These are phyloP conservation scores for Suillus hirtellus DNA, from an alignment of 768 basidiomycete genomes.

Conservation along the genomic window DNA sequence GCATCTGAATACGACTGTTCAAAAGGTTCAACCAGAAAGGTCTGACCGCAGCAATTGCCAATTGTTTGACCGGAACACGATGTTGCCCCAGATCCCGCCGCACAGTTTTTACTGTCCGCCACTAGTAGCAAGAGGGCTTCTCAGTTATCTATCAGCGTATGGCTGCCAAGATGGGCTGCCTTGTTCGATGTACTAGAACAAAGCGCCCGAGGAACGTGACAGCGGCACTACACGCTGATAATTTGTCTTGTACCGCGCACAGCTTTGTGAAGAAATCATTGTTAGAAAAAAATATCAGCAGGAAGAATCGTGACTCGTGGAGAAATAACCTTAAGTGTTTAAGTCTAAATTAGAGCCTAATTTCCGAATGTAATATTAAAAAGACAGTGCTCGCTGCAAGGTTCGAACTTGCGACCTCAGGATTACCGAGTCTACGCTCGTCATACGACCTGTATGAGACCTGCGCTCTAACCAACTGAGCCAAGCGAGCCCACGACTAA, in stretches of 20 bases:
- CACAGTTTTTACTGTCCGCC: no score
- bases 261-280: neutral
- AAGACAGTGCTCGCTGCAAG: slow-evolving; percentile 51
- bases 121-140: neutral
- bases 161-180: no score
- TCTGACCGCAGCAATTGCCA: no score
- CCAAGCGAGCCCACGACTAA: slow-evolving; percentile 39
- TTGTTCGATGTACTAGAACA: neutral
- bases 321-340: neutral
- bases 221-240: neutral
- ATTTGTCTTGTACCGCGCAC: neutral
- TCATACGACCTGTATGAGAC: slow-evolving; percentile 48
- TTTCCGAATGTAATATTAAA: slow-evolving; percentile 2
- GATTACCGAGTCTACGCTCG: slow-evolving; percentile 38
- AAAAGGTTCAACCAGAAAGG: no score
- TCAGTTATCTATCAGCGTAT: neutral
- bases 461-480: slow-evolving; percentile 61
- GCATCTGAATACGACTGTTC: no score
- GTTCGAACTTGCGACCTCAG: slow-evolving; percentile 66
- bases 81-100: no score
- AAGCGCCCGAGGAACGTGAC: neutral
- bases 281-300: neutral
- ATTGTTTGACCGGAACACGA: no score
- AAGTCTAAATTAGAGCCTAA: slow-evolving; percentile 1
- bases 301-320: neutral